A percentile compares a stretch with the other conserved stretches of the same genome.
Evolutionary conservation across 352 stramenopile genomes (phyloP).

Genomic region (Pythium sukuiense): DNA sequence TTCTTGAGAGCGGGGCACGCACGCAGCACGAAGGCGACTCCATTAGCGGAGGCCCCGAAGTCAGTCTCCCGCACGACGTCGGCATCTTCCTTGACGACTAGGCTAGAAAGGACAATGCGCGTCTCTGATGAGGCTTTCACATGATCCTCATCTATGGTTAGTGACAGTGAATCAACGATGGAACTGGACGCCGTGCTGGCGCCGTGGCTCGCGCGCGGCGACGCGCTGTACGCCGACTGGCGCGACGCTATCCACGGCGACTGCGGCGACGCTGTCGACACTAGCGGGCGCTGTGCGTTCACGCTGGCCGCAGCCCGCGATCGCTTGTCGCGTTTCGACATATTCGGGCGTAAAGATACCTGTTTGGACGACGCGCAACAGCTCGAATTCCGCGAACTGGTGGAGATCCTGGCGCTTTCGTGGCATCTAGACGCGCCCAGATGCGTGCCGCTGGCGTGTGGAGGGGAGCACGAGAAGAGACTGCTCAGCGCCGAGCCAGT

Average conservation of each 20-base stretch:
- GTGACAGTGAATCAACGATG: no score
- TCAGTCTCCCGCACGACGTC: not conserved
- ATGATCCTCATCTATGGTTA: no score
- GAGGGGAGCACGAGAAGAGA: no score
- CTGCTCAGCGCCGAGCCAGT: no score
- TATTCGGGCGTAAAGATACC: no score
- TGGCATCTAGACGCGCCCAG: not conserved
- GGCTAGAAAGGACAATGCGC: not conserved
- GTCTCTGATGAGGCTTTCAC: no score
- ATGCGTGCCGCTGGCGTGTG: not conserved
- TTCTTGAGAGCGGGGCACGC: not conserved
- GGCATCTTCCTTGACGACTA: not conserved
- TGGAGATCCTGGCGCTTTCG: slow-evolving; percentile 9
- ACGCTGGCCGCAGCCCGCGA: not conserved
- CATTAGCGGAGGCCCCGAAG: not conserved
- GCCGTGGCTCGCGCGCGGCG: slow-evolving; percentile 7
- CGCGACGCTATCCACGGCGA: not conserved
- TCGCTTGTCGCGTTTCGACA: no score
- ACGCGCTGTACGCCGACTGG: slow-evolving; percentile 8
- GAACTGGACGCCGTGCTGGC: slow-evolving; percentile 3
- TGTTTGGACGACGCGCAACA: not conserved
- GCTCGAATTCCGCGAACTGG: not conserved
- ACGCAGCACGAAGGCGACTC: not conserved
- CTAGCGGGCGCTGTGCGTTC: not conserved
- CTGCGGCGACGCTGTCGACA: not conserved